Base-by-base conservation (phyloP, 2,329 filamentous ascomycete genomes). In the Fusarium concolor region DNA sequence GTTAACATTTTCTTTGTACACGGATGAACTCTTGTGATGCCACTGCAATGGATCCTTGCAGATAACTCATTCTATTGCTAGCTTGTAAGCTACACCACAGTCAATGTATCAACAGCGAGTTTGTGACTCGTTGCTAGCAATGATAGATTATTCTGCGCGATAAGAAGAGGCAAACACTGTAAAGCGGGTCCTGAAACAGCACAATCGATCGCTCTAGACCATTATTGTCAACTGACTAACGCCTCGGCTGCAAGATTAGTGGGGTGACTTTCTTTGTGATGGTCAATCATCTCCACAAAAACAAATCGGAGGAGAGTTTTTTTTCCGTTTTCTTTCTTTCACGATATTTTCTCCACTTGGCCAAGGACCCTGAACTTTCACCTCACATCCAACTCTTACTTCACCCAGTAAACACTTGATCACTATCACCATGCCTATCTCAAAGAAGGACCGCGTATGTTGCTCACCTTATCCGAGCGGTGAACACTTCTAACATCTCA, bases 361-460 rank as follows among this genome's bases (percentile, higher is more conserved):
- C 12, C 31, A 50, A 31, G 39, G 58, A 65, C 53, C 43, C 50
- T 65, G 47, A 55, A 54, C 29, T 28, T 51, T 43, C 38, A 58
- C 42, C 29, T 29, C 14, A 15, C 29, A 22, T 15, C 33, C 46
- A 33, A 11, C 26, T n/a, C 8, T 33, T 33, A 43, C 7, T 33
- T 22, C 10, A 29, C 24, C n/a, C 11, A 35, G 7, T 7, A 17
- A 35, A 9, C 15, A 38, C 26, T 26, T 26, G 5, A 26, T 20
- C 8, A 41, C 26, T 8, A 11, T 39, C 61, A 56, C 2, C 41
- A 76, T 76, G 74, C 70, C 74, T 54, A 75, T 76, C 69, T 75
- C 72, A 39, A 76, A 76, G 67, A 76, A 76, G 54, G 71, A 71
- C 44, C 43, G 71, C 42, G 70, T 73, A 39, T 1, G 4, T 6